Conservation (phyloP, 805 yeast genomes). For the Candida montana region DNA sequence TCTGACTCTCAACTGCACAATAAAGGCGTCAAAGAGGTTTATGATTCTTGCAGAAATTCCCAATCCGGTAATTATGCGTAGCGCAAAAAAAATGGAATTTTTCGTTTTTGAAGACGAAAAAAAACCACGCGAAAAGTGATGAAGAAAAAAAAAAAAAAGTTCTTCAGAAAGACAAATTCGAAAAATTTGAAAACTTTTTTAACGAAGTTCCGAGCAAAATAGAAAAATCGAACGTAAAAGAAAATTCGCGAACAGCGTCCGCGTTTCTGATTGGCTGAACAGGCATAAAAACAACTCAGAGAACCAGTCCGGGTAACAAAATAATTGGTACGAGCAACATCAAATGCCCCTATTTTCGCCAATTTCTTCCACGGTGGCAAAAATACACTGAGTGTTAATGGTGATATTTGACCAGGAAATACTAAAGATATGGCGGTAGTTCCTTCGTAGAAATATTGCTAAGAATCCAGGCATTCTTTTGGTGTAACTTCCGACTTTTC, state of each 20-base stretch:
- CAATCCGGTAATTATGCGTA: background rate
- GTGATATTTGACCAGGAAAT: background rate
- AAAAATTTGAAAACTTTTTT: background rate
- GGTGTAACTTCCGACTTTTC: no score
- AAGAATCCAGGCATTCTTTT: no score
- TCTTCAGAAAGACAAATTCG: background rate
- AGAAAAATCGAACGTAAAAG: background rate
- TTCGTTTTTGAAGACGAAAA: background rate
- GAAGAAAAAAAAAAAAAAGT: background rate
- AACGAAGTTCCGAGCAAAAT: background rate
- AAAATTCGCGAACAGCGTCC: constrained; percentile 2
- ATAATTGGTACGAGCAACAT: background rate
- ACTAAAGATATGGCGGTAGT: background rate
- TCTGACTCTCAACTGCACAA: constrained; percentile 25
- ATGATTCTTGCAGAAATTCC: background rate
- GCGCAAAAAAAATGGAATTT: constrained; percentile 1
- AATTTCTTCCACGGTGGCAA: background rate
- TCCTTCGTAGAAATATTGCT: no score
- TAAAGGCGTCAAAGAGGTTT: constrained; percentile 24
- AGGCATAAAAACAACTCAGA: background rate
- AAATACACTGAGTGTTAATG: background rate
- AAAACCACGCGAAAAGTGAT: background rate
- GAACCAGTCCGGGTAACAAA: constrained; percentile 1
- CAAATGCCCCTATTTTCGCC: background rate
- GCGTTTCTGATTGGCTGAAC: constrained; percentile 1